Conservation (phyloP, 2,329 filamentous ascomycete species). For the Elsinoe perseae region DNA sequence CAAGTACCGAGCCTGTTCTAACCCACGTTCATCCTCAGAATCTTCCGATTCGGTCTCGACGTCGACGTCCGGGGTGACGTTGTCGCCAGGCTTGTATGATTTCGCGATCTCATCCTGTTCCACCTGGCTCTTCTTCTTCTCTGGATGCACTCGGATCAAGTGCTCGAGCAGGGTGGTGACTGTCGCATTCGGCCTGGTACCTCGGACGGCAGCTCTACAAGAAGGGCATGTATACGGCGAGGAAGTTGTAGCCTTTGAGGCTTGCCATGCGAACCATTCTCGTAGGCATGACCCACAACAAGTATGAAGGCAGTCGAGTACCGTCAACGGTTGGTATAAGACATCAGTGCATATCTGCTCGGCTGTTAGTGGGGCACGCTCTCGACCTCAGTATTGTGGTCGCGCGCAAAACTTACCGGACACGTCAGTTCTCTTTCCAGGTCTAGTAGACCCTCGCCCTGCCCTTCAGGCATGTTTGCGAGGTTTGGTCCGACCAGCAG, state of each 20-base stretch:
- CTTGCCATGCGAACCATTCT: conserved; percentile 88
- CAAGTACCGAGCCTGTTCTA: conserved; percentile 64
- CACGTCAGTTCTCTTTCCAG: conserved; percentile 92
- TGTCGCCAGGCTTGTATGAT: conserved; percentile 74
- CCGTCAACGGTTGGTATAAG: conserved; percentile 34
- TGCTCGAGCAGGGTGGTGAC: conserved; percentile 86
- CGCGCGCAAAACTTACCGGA: conserved; percentile 52
- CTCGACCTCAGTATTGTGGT: background rate
- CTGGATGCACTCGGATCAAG: conserved; percentile 72
- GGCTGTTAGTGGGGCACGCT: background rate
- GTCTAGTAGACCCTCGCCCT: conserved; percentile 45
- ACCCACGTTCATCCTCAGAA: conserved; percentile 44
- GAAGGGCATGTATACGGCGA: conserved; percentile 79
- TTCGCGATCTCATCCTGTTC: conserved; percentile 70
- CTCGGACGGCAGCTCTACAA: conserved; percentile 78
- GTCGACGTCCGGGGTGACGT: conserved; percentile 60
- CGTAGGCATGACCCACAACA: conserved; percentile 94
- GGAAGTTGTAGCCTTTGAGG: conserved; percentile 47
- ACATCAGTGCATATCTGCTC: conserved; percentile 85
- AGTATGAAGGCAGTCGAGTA: conserved; percentile 46
- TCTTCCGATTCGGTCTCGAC: conserved; percentile 52
- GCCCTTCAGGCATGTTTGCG: conserved; percentile 14
- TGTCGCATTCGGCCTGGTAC: conserved; percentile 82
- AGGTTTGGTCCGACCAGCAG: background rate
- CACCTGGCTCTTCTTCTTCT: conserved; percentile 57